Conservation (phyloP, 169 alveolate genomes). For the Eimeria acervulina region DNA sequence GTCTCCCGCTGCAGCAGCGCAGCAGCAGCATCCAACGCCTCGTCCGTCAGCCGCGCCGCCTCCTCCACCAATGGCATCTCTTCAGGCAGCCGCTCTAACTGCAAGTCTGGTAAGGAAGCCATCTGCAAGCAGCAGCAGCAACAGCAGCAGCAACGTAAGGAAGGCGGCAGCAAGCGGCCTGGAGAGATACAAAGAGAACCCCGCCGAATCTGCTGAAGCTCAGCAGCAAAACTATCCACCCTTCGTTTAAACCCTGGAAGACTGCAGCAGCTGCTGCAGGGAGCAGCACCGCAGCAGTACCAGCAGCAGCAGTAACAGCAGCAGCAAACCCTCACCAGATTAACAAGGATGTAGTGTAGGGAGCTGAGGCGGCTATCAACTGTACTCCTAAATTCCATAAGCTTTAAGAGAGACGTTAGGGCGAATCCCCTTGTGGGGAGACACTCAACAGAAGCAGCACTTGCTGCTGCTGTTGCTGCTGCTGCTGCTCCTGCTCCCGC, state of each 20-base stretch:
- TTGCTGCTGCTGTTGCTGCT: constrained; percentile 4
- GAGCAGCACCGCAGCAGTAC: neutral
- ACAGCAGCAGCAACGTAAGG: neutral
- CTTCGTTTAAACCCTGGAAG: no score
- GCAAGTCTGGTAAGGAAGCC: constrained; percentile 72
- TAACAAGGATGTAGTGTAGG: constrained; percentile 85
- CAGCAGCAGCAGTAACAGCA: neutral
- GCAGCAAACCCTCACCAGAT: constrained; percentile 62
- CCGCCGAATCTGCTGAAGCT: no score
- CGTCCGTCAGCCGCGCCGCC: constrained; percentile 80
- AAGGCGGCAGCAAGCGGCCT: no score
- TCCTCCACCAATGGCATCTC: constrained; percentile 80
- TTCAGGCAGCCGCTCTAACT: constrained; percentile 39
- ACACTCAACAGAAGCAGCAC: constrained; percentile 51
- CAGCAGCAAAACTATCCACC: no score
- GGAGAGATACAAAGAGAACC: no score
- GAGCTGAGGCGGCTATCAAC: constrained; percentile 86
- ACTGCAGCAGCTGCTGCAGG: no score
- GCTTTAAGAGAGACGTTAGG: constrained; percentile 82
- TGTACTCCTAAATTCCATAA: constrained; percentile 85
- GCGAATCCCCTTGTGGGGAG: constrained; percentile 86
- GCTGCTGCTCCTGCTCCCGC: constrained; percentile 39
- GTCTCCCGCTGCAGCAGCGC: constrained; percentile 25
- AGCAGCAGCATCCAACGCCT: constrained; percentile 58
- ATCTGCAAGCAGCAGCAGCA: constrained; percentile 46